Evolutionary conservation across 176 grass and related monocot species (phyloP).

Genomic region (Carex kokanica): DNA sequence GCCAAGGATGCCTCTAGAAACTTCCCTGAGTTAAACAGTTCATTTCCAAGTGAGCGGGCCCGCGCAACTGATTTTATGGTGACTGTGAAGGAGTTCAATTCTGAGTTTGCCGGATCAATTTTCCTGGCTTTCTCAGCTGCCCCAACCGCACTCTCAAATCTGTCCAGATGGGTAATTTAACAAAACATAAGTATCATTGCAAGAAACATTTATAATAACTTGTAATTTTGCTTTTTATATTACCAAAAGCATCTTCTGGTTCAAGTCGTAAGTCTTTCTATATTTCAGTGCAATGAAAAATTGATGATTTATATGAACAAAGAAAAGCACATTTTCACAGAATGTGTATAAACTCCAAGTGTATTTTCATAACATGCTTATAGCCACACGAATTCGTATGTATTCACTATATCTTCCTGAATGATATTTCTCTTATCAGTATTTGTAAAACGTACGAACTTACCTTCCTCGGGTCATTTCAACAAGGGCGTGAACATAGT

Average conservation of each 20-base stretch:
- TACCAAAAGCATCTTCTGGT: background rate
- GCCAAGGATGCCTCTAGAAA: constrained; percentile 68
- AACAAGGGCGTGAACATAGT: constrained; percentile 71
- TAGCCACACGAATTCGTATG: background rate
- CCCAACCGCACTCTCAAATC: constrained; percentile 77
- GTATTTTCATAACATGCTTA: background rate
- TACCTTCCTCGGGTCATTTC: constrained; percentile 91
- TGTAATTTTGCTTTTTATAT: background rate
- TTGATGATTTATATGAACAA: background rate
- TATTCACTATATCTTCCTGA: constrained; percentile 6
- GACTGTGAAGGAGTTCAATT: constrained; percentile 51
- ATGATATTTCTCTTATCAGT: constrained; percentile 20
- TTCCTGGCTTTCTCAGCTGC: constrained; percentile 64
- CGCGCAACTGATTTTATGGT: constrained; percentile 67
- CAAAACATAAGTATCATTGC: constrained; percentile 26
- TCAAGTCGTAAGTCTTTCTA: background rate
- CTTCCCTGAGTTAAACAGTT: constrained; percentile 86
- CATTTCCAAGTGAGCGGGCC: constrained; percentile 75
- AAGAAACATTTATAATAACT: background rate
- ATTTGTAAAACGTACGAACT: constrained; percentile 12
- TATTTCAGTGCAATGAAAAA: background rate
- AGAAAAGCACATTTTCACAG: background rate
- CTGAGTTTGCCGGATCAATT: constrained; percentile 58
- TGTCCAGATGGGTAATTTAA: constrained; percentile 43
- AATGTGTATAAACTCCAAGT: background rate